These are phyloP conservation scores for Gentiana straminea DNA, from an alignment of 257 asterid genomes.

Conservation along the genomic window DNA sequence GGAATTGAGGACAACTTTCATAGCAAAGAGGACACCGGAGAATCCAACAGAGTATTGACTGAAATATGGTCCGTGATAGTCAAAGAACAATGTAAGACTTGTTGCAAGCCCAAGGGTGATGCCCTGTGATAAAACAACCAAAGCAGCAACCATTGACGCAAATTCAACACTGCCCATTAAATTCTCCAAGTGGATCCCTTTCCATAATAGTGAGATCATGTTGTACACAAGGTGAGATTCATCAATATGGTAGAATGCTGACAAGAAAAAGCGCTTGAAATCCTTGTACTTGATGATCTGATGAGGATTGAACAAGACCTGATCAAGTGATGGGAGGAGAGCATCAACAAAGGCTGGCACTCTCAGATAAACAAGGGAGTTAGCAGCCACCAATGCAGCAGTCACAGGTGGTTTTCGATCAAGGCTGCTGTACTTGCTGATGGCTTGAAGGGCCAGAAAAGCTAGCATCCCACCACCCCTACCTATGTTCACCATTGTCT, in stretches of 20 bases:
- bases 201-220: conserved; percentile 88
- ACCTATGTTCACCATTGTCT: conserved; percentile 32
- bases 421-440: conserved; percentile 51
- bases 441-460: conserved; percentile 54
- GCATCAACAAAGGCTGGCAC: conserved; percentile 44
- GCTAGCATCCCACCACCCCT: conserved; percentile 62
- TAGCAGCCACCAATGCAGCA: conserved; percentile 69
- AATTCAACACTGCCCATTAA: conserved; percentile 73
- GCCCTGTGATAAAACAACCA: conserved; percentile 78
- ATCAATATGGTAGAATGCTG: conserved; percentile 69
- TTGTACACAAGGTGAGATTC: conserved; percentile 88
- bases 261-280: conserved; percentile 48
- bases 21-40: conserved; percentile 92
- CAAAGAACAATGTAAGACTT: conserved; percentile 40
- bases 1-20: conserved; percentile 77
- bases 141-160: conserved; percentile 62
- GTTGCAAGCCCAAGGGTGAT: conserved; percentile 63
- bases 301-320: conserved; percentile 81
- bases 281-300: conserved; percentile 42
- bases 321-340: conserved; percentile 48
- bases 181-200: conserved; percentile 71
- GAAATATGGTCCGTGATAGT: conserved; percentile 56
- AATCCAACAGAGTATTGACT: conserved; percentile 74
- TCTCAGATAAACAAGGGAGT: conserved; percentile 64
- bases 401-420: conserved; percentile 83